Conservation (phyloP, 2,329 filamentous ascomycete genomes). For the Sporothrix brasiliensis region DNA sequence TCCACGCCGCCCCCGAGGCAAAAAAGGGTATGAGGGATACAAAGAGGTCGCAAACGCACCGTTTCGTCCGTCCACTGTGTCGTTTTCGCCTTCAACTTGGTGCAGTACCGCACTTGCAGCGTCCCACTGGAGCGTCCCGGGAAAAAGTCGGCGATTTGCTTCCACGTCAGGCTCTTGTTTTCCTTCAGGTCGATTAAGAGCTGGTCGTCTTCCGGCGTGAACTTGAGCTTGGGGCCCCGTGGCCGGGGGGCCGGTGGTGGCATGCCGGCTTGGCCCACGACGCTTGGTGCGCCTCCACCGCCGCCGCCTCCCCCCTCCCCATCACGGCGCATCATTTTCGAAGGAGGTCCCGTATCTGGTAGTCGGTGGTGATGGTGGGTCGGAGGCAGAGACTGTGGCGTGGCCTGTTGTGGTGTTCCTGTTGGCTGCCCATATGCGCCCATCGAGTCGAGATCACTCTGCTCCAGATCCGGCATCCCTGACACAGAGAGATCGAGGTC, state of each 20-base stretch:
- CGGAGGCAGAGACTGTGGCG: conserved; percentile 46
- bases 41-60: conserved; percentile 53
- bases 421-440: conserved; percentile 52
- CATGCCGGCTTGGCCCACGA: conserved; percentile 87
- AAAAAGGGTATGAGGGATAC: not conserved
- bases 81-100: conserved; percentile 90
- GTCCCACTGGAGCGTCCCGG: conserved; percentile 88
- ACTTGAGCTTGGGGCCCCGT: conserved; percentile 87
- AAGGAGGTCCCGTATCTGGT: conserved; percentile 69
- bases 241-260: conserved; percentile 78
- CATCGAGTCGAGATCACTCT: conserved; percentile 59
- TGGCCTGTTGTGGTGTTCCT: conserved; percentile 38
- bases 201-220: conserved; percentile 88
- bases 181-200: conserved; percentile 89
- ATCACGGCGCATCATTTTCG: conserved; percentile 66
- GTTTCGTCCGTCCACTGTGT: conserved; percentile 93
- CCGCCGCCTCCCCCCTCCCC: conserved; percentile 49
- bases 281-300: conserved; percentile 69
- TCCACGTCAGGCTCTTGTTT: conserved; percentile 93
- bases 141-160: conserved; percentile 96
- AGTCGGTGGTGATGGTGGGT: conserved; percentile 78
- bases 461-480: conserved; percentile 56
- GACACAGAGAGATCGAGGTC: conserved; percentile 61
- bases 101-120: conserved; percentile 91
- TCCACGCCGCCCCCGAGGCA: conserved; percentile 32